Base-by-base conservation (phyloP, 306 rosid species). In the Quercus wislizeni region DNA sequence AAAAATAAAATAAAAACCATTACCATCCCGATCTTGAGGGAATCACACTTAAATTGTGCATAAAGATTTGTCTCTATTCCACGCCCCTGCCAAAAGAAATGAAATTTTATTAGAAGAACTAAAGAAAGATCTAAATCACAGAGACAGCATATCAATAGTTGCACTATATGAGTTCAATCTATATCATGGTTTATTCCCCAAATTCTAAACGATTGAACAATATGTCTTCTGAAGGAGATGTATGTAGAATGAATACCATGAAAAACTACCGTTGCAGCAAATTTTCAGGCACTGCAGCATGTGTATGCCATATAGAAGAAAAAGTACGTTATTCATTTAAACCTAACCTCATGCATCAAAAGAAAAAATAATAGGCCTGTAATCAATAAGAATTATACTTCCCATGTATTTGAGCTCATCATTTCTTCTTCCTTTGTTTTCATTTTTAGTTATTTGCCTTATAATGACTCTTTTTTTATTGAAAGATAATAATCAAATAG, bases 11-110 rank as follows among this genome's bases (percentile, higher is more conserved):
- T 33, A 33, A 33, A 51, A 61, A 79, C 76, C 23, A 73, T 80
- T 87, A 95, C 99, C 98, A 95, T 93, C 71, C 99, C 99, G 76
- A 95, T 93, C 87, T 95, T 95, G 49, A 93, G 92, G 54, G 97
- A 95, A 83, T 95, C 99, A 64, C 98, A 93, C 85, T 85, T 91
- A 18, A 95, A 95, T 72, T 87, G 98, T 30, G 99, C 99, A 79
- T 93, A 90, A 65, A 95, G 96, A 86, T 95, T 95, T 64, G 98
- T 91, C 87, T 93, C 98, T 72, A 95, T 93, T 55, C 92, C 98
- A 58, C 99, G 99, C 21, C 99, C 99, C 99, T 95, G 91, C 64
- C 73, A 76, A 76, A 83, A 59, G 63, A 54, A 79, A 56, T 59
- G 35, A 52, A 73, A 69, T 74, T 30, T 35, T 33, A 74, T 75